phyloP scores from a whole-genome alignment of 1,284 basidiomycete genomes.

The Exobasidium rhododendri region DNA sequence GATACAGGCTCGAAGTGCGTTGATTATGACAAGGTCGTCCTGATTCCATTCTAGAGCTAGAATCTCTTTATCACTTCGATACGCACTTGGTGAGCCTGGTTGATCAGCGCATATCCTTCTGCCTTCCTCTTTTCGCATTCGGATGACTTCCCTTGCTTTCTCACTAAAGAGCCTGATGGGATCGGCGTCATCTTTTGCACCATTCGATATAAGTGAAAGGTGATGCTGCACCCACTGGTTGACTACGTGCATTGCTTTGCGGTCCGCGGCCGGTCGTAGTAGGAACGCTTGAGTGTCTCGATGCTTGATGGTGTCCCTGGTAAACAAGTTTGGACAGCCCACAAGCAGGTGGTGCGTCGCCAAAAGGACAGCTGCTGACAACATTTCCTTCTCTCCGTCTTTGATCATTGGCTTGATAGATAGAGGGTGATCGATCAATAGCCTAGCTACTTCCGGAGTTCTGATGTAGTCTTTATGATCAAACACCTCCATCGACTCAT shows the following conservation, averaged over 20 bases:
- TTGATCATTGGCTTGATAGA: neutral
- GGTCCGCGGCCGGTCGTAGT: slow-evolving; percentile 67
- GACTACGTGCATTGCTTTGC: neutral
- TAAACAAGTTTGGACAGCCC: slow-evolving; percentile 64
- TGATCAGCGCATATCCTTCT: too few species aligned
- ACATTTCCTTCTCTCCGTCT: neutral
- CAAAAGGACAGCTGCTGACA: slow-evolving; percentile 56
- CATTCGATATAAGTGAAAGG: neutral
- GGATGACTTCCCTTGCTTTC: neutral
- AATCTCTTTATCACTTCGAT: neutral
- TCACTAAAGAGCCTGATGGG: neutral
- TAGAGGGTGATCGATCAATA: neutral
- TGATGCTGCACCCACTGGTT: neutral
- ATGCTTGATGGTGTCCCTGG: slow-evolving; percentile 64
- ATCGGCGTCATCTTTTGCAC: neutral
- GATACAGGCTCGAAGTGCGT: neutral
- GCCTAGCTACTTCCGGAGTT: neutral
- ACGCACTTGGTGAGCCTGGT: neutral
- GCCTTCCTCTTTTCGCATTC: neutral
- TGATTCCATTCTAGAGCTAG: neutral
- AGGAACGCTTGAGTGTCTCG: slow-evolving; percentile 64
- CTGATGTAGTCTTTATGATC: neutral
- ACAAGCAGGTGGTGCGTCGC: slow-evolving; percentile 76
- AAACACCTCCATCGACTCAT: neutral
- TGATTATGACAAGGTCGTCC: neutral